phyloP scores from a whole-genome alignment of 768 basidiomycete species.

The Trametes coccinea region DNA sequence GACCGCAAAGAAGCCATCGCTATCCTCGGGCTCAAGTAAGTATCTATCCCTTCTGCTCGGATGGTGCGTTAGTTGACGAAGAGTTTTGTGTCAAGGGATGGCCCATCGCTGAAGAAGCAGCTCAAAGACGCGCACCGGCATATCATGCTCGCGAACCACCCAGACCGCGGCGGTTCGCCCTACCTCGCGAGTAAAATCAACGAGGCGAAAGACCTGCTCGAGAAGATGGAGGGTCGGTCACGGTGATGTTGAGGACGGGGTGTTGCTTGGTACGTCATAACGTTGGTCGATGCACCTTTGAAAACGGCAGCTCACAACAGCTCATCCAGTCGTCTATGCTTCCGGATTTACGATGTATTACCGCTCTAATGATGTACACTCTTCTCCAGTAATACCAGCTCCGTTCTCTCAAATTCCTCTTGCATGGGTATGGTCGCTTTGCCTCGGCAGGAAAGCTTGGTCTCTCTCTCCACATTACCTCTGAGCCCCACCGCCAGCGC shows the following conservation, averaged over 20 bases:
- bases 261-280: constrained; percentile 8
- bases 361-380: constrained; percentile 25
- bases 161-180: constrained; percentile 97
- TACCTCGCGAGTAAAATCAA: constrained; percentile 99
- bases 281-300: not conserved
- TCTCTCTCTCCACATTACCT: too few relatives aligned
- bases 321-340: not conserved
- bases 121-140: constrained; percentile 95
- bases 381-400: constrained; percentile 20
- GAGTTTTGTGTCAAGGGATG: constrained; percentile 58
- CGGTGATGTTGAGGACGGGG: constrained; percentile 21
- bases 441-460: too few relatives aligned
- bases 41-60: constrained; percentile 21
- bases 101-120: constrained; percentile 66
- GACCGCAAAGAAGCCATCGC: constrained; percentile 91
- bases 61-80: too few relatives aligned
- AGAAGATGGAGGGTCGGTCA: constrained; percentile 65
- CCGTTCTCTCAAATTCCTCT: not conserved
- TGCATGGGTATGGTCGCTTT: not conserved
- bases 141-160: constrained; percentile 98
- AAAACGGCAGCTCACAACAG: not conserved
- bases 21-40: constrained; percentile 90
- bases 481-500: too few relatives aligned
- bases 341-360: constrained; percentile 22
- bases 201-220: constrained; percentile 92